phyloP scores from a whole-genome alignment of 2,329 filamentous ascomycete species.

The Penicillium brevicompactum region DNA sequence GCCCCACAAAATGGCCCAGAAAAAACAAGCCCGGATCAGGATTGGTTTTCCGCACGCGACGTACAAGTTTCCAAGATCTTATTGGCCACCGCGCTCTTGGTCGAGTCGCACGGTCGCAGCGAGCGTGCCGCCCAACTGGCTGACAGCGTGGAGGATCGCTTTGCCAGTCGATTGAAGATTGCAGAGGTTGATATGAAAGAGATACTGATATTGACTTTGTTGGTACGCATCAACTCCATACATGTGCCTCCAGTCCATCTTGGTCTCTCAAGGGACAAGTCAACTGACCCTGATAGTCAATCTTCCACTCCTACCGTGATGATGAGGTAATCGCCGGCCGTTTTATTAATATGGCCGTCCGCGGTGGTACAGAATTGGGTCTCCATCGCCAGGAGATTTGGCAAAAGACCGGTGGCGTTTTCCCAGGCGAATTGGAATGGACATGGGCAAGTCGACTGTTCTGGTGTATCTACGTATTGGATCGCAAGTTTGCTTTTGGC shows the following conservation, averaged over 20 bases:
- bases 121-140: slow-evolving; percentile 48
- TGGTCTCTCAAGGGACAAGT: not conserved
- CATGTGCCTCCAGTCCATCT: not conserved
- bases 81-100: slow-evolving; percentile 71
- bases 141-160: slow-evolving; percentile 39
- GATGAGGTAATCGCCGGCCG: slow-evolving; percentile 55
- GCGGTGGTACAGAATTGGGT: slow-evolving; percentile 53
- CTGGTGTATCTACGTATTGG: slow-evolving; percentile 56
- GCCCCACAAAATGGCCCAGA: not conserved
- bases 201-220: slow-evolving; percentile 34
- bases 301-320: slow-evolving; percentile 47
- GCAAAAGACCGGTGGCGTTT: slow-evolving; percentile 34
- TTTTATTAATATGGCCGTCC: slow-evolving; percentile 50
- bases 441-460: slow-evolving; percentile 45
- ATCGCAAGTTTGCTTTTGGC: slow-evolving; percentile 56
- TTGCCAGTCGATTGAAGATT: slow-evolving; percentile 35
- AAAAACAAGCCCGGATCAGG: slow-evolving; percentile 24
- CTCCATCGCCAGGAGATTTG: slow-evolving; percentile 52
- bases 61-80: slow-evolving; percentile 77
- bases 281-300: slow-evolving; percentile 27
- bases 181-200: slow-evolving; percentile 44
- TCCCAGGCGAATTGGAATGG: slow-evolving; percentile 40
- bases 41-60: slow-evolving; percentile 47
- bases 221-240: slow-evolving; percentile 19
- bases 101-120: slow-evolving; percentile 77